Evolutionary conservation across 179 eudicot genomes (phyloP).

Genomic region (Gypsophila paniculata): DNA sequence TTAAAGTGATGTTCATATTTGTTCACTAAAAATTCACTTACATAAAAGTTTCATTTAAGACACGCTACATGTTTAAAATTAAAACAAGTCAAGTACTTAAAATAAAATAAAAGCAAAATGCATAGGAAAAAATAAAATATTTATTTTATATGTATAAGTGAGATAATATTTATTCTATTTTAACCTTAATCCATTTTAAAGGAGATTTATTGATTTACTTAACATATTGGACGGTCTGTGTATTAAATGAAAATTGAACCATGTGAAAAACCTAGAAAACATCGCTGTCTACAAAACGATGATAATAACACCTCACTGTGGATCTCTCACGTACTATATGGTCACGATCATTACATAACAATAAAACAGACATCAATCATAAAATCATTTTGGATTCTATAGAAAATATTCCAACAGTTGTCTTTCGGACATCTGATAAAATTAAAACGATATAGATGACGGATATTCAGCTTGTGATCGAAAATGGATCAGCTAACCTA

Average conservation of each 20-base stretch:
- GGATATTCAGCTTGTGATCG: not conserved
- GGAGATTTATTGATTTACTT: too few species aligned
- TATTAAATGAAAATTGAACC: conserved; percentile 5
- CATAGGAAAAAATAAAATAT: too few species aligned
- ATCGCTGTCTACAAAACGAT: not conserved
- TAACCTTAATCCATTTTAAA: not conserved
- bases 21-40: too few species aligned
- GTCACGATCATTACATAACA: not conserved
- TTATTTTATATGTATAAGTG: too few species aligned
- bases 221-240: too few species aligned
- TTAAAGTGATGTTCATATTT: too few species aligned
- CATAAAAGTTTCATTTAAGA: too few species aligned
- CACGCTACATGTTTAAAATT: too few species aligned
- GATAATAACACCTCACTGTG: not conserved
- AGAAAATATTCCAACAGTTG: not conserved
- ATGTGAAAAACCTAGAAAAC: conserved; percentile 11
- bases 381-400: conserved; percentile 1
- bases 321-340: not conserved
- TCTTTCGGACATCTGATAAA: not conserved
- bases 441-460: not conserved
- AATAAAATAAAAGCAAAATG: too few species aligned
- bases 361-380: not conserved
- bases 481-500: not conserved
- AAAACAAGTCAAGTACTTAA: too few species aligned
- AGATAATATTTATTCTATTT: too few species aligned